Evolutionary conservation across 2,329 filamentous ascomycete genomes (phyloP).

Genomic region (Xylaria sp.): DNA sequence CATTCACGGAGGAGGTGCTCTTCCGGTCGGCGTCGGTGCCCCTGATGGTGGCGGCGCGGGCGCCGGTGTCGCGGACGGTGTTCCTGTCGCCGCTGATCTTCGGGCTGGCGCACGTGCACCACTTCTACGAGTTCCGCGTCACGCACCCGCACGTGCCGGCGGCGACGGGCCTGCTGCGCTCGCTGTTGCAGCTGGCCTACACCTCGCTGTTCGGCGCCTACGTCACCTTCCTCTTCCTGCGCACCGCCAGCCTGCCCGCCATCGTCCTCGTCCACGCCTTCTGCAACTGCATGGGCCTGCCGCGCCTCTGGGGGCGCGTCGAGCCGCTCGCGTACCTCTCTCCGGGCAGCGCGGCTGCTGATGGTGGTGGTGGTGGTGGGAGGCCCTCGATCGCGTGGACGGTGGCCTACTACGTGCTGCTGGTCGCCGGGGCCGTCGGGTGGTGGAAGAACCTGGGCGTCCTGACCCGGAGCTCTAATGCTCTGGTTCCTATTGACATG

Average conservation of each 20-base stretch:
- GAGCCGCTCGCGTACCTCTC: conserved; percentile 50
- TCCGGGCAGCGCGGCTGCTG: conserved; percentile 28
- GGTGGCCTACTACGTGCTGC: conserved; percentile 74
- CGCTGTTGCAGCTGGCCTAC: conserved; percentile 82
- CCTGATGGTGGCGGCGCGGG: conserved; percentile 73
- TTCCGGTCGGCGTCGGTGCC: conserved; percentile 88
- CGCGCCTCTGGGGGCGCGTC: conserved; percentile 80
- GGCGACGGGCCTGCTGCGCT: conserved; percentile 66
- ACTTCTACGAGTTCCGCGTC: conserved; percentile 91
- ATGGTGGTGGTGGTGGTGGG: conserved; percentile 31
- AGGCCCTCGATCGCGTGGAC: conserved; percentile 64
- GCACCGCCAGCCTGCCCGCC: conserved; percentile 79
- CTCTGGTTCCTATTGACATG: conserved; percentile 43
- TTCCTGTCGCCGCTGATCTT: conserved; percentile 88
- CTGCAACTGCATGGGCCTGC: conserved; percentile 91
- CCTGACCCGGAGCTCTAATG: conserved; percentile 66
- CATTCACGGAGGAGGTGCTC: conserved; percentile 88
- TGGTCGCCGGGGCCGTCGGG: conserved; percentile 69
- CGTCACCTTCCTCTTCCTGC: conserved; percentile 84
- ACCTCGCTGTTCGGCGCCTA: conserved; percentile 94
- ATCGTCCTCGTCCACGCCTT: conserved; percentile 80
- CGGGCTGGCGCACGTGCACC: conserved; percentile 89
- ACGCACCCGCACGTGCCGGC: conserved; percentile 73
- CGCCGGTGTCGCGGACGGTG: conserved; percentile 62
- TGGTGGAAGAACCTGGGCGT: conserved; percentile 75